These are phyloP conservation scores for Vigna radiata DNA, from an alignment of 306 rosid species.

Conservation along the genomic window DNA sequence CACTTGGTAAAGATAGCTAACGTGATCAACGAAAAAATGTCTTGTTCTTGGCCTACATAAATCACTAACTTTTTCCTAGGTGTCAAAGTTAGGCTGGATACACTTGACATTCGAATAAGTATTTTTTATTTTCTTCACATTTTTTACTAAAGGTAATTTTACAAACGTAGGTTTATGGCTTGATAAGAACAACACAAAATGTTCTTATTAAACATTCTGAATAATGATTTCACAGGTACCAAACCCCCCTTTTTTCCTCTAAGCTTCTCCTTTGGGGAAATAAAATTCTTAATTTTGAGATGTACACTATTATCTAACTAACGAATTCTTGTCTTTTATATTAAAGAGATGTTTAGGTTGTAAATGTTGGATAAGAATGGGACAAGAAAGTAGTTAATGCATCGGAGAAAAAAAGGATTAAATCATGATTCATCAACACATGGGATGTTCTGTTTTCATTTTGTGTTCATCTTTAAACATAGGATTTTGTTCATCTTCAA, in stretches of 20 bases:
- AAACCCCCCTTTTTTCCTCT: background rate
- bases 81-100: background rate
- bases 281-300: background rate
- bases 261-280: background rate
- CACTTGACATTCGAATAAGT: background rate
- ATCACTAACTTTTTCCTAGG: background rate
- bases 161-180: no score
- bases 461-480: slow-evolving; percentile 6
- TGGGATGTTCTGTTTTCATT: slow-evolving; percentile 35
- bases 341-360: no score
- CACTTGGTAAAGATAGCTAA: background rate
- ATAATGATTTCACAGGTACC: background rate
- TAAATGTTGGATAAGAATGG: no score
- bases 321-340: background rate
- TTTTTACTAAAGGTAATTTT: no score
- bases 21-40: background rate
- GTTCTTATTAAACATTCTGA: background rate
- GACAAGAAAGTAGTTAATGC: background rate
- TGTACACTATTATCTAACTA: no score
- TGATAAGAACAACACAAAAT: no score
- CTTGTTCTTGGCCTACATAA: background rate
- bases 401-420: background rate
- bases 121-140: background rate
- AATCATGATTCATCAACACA: slow-evolving; percentile 15
- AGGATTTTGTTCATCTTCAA: background rate